phyloP scores from a whole-genome alignment of 2,329 filamentous ascomycete species.

The Sclerotinia minor region DNA sequence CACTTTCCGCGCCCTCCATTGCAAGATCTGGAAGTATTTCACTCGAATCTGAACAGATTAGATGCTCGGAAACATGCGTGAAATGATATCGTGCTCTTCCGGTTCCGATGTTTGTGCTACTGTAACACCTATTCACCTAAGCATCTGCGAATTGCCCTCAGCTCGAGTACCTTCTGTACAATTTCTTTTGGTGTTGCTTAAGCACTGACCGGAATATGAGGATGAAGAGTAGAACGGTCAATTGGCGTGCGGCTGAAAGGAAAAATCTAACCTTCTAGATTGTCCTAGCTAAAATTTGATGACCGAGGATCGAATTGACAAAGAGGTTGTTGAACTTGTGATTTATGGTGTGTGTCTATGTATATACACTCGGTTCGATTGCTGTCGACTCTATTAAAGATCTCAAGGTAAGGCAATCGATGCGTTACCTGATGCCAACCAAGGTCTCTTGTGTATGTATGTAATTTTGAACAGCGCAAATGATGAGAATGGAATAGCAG shows the following conservation, averaged over 20 bases:
- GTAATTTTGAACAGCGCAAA: neutral
- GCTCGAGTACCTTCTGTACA: slow-evolving; percentile 30
- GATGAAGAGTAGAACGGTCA: slow-evolving; percentile 7
- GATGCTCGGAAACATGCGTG: slow-evolving; percentile 40
- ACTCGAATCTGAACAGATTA: slow-evolving; percentile 29
- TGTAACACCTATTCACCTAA: slow-evolving; percentile 40
- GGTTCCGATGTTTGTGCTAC: slow-evolving; percentile 41
- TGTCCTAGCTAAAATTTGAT: slow-evolving; percentile 5
- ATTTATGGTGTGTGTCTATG: slow-evolving; percentile 7
- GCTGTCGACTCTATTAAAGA: slow-evolving; percentile 20
- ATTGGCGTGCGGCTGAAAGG: slow-evolving; percentile 23
- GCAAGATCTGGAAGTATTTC: slow-evolving; percentile 29
- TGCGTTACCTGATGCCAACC: slow-evolving; percentile 5
- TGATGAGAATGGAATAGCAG: neutral
- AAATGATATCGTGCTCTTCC: slow-evolving; percentile 42
- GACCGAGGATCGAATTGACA: slow-evolving; percentile 4
- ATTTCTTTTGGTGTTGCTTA: slow-evolving; percentile 18
- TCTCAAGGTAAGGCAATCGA: slow-evolving; percentile 23
- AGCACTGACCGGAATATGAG: slow-evolving; percentile 8
- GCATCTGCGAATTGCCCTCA: slow-evolving; percentile 37
- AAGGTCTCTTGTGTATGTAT: neutral
- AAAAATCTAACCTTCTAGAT: neutral
- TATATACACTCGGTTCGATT: slow-evolving; percentile 22
- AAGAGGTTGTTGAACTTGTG: slow-evolving; percentile 15
- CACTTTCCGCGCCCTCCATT: slow-evolving; percentile 47